phyloP scores from a whole-genome alignment of 768 basidiomycete species.

The Daedalea quercina region DNA sequence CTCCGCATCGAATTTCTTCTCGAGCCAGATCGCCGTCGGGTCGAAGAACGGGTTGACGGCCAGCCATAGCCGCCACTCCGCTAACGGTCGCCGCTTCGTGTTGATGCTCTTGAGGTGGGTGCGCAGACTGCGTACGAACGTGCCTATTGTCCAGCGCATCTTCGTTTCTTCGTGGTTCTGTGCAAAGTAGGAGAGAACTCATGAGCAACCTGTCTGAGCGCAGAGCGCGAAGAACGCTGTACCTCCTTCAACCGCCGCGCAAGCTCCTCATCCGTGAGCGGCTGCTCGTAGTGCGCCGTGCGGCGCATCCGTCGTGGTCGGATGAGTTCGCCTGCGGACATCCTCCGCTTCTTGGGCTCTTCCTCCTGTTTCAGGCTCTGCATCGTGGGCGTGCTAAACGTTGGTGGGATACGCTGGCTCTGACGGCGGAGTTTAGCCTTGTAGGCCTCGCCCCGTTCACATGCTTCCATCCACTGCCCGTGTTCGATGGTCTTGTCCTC shows the following conservation, averaged over 20 bases:
- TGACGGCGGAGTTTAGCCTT: conserved; percentile 37
- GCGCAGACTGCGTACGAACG: conserved; percentile 51
- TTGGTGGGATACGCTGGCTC: conserved; percentile 26
- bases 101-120: conserved; percentile 28
- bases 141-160: conserved; percentile 67
- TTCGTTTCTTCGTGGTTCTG: conserved; percentile 72
- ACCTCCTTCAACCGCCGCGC: conserved; percentile 67
- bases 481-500: conserved; percentile 35
- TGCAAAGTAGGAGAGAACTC: neutral
- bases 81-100: conserved; percentile 17
- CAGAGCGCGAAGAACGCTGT: conserved; percentile 15
- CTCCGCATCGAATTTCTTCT: conserved; percentile 69
- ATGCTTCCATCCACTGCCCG: conserved; percentile 54
- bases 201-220: conserved; percentile 2
- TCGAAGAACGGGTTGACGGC: conserved; percentile 68
- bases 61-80: conserved; percentile 65
- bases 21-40: conserved; percentile 75
- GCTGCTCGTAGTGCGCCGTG: conserved; percentile 41
- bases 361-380: neutral
- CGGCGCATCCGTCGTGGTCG: conserved; percentile 26
- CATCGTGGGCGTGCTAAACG: conserved; percentile 7
- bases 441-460: conserved; percentile 53
- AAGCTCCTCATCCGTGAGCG: conserved; percentile 58
- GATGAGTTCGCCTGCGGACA: conserved; percentile 15
- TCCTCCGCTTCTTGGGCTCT: conserved; percentile 21